Percentiles rank a stretch among this genome's conserved stretches.
phyloP scores from a whole-genome alignment of 148 eudicot genomes.

The Silene conica region DNA sequence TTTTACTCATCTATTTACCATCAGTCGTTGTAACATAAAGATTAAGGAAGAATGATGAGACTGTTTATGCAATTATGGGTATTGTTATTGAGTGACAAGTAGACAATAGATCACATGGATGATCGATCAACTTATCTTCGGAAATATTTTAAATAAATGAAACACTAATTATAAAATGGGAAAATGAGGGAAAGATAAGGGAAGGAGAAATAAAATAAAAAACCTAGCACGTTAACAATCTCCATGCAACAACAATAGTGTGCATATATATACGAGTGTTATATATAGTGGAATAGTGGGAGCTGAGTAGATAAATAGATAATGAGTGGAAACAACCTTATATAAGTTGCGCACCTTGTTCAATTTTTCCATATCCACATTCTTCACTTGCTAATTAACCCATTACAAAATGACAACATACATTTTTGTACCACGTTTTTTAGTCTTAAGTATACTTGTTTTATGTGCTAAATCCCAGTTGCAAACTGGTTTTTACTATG shows the following conservation, averaged over 20 bases:
- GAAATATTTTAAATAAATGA: too few species aligned
- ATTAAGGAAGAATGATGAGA: too few species aligned
- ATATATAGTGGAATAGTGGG: background rate
- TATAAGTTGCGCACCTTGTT: background rate
- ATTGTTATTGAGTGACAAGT: too few species aligned
- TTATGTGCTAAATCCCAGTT: conserved; percentile 35
- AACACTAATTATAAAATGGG: too few species aligned
- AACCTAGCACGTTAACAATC: background rate
- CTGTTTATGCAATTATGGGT: too few species aligned
- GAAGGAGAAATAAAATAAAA: too few species aligned
- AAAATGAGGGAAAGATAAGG: too few species aligned
- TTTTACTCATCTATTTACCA: too few species aligned
- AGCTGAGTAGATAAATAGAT: background rate
- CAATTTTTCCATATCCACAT: background rate
- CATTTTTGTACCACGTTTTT: background rate
- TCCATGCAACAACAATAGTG: background rate
- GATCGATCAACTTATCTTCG: too few species aligned
- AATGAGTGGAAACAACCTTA: background rate
- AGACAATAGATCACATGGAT: too few species aligned
- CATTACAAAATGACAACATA: conserved; percentile 9
- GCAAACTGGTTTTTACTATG: conserved; percentile 35
- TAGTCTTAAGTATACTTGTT: conserved; percentile 3
- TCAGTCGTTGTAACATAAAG: too few species aligned
- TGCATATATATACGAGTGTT: too few species aligned
- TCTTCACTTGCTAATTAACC: background rate